These are phyloP conservation scores for Leishmania lainsoni DNA, from an alignment of 208 protist genomes.

Conservation along the genomic window DNA sequence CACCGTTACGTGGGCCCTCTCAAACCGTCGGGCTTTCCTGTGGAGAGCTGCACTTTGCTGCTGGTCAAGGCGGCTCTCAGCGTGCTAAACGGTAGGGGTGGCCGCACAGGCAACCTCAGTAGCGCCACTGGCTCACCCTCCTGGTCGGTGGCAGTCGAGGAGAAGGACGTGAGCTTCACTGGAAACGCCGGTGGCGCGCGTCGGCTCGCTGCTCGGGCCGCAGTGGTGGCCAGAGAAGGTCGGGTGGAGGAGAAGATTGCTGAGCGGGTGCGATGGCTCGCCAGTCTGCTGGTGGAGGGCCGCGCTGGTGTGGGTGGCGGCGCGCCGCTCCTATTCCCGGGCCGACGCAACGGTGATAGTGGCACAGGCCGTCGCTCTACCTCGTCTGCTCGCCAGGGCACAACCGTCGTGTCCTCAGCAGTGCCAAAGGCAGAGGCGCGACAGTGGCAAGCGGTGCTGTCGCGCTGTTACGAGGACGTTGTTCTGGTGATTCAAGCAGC, in stretches of 20 bases:
- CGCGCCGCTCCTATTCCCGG: neutral
- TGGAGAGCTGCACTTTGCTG: slow-evolving; percentile 20
- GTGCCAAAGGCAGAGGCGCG: slow-evolving; percentile 1
- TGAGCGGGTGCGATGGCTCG: slow-evolving; percentile 21
- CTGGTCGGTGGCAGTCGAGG: neutral
- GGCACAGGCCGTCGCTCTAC: neutral
- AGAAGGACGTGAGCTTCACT: neutral
- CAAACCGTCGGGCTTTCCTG: slow-evolving; percentile 13
- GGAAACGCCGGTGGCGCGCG: slow-evolving; percentile 12
- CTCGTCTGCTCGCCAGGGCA: neutral
- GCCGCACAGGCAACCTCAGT: neutral
- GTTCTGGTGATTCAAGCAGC: slow-evolving; percentile 29
- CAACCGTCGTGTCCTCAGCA: neutral
- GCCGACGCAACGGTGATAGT: neutral
- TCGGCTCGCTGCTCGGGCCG: slow-evolving; percentile 25
- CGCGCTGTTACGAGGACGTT: slow-evolving; percentile 19
- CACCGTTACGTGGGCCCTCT: slow-evolving; percentile 14
- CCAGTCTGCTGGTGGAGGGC: slow-evolving; percentile 27
- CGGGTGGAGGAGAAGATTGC: slow-evolving; percentile 20
- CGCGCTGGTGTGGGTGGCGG: neutral
- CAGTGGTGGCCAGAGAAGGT: slow-evolving; percentile 24
- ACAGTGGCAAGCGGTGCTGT: slow-evolving; percentile 23
- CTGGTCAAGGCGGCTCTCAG: slow-evolving; percentile 27
- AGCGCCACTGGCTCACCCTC: neutral
- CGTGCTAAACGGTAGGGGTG: slow-evolving; percentile 4